A percentile compares a stretch with the other conserved stretches of the same genome.
These are phyloP conservation scores for Aphanomyces invadans DNA, from an alignment of 352 stramenopile genomes.

Conservation along the genomic window DNA sequence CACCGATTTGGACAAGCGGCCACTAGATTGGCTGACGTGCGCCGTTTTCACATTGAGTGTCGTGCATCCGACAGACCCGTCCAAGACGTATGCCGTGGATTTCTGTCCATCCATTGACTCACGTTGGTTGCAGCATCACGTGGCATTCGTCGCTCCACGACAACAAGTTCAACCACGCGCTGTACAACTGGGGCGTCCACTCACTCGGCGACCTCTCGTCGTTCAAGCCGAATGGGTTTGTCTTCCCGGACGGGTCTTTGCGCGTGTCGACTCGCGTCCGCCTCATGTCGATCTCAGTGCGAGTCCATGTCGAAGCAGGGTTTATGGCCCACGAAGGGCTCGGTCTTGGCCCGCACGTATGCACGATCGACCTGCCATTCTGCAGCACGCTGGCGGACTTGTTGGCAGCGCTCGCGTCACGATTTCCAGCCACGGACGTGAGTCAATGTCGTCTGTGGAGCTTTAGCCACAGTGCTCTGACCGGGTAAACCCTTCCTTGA, in stretches of 20 bases:
- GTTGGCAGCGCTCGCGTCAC: constrained; percentile 32
- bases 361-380: constrained; percentile 54
- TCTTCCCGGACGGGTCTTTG: constrained; percentile 35
- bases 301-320: constrained; percentile 52
- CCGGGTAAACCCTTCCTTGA: constrained; percentile 27
- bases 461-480: constrained; percentile 70
- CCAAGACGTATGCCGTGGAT: constrained; percentile 22
- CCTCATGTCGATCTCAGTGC: constrained; percentile 74
- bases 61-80: constrained; percentile 38
- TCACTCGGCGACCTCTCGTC: constrained; percentile 50
- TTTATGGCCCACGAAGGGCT: constrained; percentile 43
- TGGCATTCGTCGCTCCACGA: constrained; percentile 77
- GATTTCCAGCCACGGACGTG: constrained; percentile 29
- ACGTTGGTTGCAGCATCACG: constrained; percentile 44
- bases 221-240: constrained; percentile 46
- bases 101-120: not conserved
- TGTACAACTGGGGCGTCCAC: constrained; percentile 80
- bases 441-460: constrained; percentile 47
- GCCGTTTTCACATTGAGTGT: constrained; percentile 68
- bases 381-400: constrained; percentile 58
- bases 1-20: constrained; percentile 49
- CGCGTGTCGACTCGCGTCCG: constrained; percentile 56
- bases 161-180: constrained; percentile 68
- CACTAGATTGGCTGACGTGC: constrained; percentile 62
- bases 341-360: constrained; percentile 43